These are phyloP conservation scores for Apostasia shenzhenica DNA, from an alignment of 106 monocot species.

Conservation along the genomic window DNA sequence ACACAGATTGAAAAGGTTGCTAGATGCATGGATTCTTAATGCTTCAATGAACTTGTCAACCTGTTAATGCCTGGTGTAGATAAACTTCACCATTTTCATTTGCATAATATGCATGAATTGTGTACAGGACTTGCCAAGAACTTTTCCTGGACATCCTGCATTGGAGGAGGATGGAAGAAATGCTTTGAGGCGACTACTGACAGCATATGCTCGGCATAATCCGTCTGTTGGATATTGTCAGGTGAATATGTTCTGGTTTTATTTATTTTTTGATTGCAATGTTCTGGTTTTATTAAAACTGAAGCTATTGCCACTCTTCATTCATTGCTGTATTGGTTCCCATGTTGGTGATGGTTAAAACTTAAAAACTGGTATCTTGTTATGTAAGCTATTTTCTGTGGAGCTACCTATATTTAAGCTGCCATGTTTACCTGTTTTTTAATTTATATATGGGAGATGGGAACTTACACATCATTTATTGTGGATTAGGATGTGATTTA, in stretches of 20 bases:
- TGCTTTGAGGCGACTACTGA: slow-evolving; percentile 95
- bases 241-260: slow-evolving; percentile 24
- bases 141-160: slow-evolving; percentile 97
- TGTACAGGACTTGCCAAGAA: slow-evolving; percentile 90
- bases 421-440: too few species aligned
- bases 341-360: background rate
- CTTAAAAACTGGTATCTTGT: too few species aligned
- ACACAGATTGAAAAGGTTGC: slow-evolving; percentile 95
- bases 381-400: too few species aligned
- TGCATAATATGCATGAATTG: slow-evolving; percentile 1
- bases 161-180: slow-evolving; percentile 95
- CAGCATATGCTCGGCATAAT: slow-evolving; percentile 97
- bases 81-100: slow-evolving; percentile 1
- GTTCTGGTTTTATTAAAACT: background rate
- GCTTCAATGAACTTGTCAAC: background rate
- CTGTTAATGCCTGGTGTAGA: background rate
- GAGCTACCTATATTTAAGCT: too few species aligned
- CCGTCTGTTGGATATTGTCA: slow-evolving; percentile 99
- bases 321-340: background rate
- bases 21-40: slow-evolving; percentile 1
- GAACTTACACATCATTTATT: too few species aligned
- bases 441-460: too few species aligned
- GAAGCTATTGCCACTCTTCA: background rate
- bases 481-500: too few species aligned
- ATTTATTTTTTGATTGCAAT: too few species aligned